These are phyloP conservation scores for Syzygium aqueum DNA, from an alignment of 345 rosid genomes.

Conservation along the genomic window DNA sequence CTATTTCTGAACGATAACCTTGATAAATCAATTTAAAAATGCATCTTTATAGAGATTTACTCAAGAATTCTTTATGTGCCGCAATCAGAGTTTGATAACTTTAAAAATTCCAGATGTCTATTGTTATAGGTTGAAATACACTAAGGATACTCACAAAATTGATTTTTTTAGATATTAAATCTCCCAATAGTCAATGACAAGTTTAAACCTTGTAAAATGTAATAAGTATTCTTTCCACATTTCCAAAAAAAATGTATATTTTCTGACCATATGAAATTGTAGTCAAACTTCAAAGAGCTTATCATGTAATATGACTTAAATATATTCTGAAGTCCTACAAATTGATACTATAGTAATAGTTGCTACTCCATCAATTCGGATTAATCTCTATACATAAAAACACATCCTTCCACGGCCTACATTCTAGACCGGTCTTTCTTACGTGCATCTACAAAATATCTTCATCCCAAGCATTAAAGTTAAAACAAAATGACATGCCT, in stretches of 20 bases:
- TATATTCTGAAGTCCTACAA: not conserved
- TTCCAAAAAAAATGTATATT: not conserved
- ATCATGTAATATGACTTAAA: not conserved
- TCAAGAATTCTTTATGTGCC: not conserved
- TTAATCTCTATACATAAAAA: not conserved
- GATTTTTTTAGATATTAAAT: not conserved
- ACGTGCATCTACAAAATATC: not conserved
- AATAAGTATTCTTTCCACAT: not conserved
- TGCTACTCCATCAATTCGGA: not conserved
- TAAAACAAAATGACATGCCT: not conserved
- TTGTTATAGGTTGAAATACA: not conserved
- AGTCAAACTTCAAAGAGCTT: not conserved
- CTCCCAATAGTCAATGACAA: not conserved
- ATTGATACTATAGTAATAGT: not conserved
- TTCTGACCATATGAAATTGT: not conserved
- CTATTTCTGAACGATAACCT: not conserved
- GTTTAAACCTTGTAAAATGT: not conserved
- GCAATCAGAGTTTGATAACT: not conserved
- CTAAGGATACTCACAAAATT: not conserved
- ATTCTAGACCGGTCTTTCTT: not conserved
- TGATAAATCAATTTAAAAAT: not conserved
- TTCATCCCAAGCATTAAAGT: not conserved
- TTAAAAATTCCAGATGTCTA: not conserved
- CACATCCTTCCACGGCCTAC: not conserved
- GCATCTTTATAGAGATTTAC: not conserved